These are phyloP conservation scores for Fomitopsis betulina DNA, from an alignment of 1,284 basidiomycete genomes.

Conservation along the genomic window DNA sequence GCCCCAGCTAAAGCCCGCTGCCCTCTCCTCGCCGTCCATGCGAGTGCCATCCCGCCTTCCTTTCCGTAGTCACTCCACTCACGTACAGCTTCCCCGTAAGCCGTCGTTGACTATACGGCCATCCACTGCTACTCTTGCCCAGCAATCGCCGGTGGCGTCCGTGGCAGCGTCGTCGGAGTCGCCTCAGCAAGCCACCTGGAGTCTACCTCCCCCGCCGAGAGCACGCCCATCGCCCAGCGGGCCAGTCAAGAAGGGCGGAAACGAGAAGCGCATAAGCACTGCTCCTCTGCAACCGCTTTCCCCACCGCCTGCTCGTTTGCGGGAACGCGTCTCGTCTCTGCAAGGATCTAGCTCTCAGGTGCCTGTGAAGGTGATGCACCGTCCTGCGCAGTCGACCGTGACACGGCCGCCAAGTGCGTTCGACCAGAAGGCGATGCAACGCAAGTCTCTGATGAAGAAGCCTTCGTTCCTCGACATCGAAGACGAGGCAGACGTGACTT, in stretches of 20 bases:
- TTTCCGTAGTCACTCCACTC: constrained; percentile 17
- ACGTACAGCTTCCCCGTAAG: constrained; percentile 10
- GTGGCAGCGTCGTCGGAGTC: constrained; percentile 17
- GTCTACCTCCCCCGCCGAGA: constrained; percentile 35
- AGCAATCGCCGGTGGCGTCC: constrained; percentile 18
- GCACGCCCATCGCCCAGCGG: constrained; percentile 19
- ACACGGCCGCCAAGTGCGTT: constrained; percentile 26
- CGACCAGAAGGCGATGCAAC: constrained; percentile 20
- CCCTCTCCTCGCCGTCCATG: constrained; percentile 1
- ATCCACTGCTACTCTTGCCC: constrained; percentile 21
- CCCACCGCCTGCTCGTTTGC: constrained; percentile 29
- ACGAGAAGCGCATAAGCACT: constrained; percentile 26
- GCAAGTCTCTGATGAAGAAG: constrained; percentile 48
- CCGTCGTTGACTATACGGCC: constrained; percentile 18
- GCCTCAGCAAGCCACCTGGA: constrained; percentile 14
- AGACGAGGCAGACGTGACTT: constrained; percentile 35
- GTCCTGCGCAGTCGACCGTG: constrained; percentile 2
- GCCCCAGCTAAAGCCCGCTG: background rate
- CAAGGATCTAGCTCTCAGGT: background rate
- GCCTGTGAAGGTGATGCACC: background rate
- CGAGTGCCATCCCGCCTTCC: constrained; percentile 10
- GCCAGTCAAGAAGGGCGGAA: constrained; percentile 11
- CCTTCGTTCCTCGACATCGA: constrained; percentile 70
- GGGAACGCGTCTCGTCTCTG: constrained; percentile 8
- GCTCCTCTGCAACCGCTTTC: constrained; percentile 32